Conservation (phyloP, 2,329 filamentous ascomycete genomes). For the Aspergillus brasiliensis region DNA sequence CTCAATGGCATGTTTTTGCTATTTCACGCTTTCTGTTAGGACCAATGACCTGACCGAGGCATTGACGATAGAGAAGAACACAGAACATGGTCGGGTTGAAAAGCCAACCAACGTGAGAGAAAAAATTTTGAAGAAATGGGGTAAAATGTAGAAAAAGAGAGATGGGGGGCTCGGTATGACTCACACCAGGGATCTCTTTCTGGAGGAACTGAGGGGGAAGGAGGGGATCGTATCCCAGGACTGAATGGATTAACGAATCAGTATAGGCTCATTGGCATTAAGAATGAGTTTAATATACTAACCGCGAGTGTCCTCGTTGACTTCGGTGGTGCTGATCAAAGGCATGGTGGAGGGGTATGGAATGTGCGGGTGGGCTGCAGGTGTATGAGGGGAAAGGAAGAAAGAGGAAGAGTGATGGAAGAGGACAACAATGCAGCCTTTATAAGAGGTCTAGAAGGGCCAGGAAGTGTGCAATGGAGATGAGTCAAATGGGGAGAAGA, state of each 20-base stretch:
- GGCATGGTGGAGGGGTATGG: constrained; percentile 37
- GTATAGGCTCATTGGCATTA: not conserved
- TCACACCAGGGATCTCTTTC: constrained; percentile 73
- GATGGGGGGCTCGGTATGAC: constrained; percentile 50
- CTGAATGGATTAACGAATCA: constrained; percentile 50
- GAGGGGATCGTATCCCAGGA: constrained; percentile 90
- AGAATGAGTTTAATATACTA: constrained; percentile 20
- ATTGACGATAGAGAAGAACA: constrained; percentile 55
- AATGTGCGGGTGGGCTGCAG: not conserved
- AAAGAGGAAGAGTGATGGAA: not conserved
- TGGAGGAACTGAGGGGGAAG: constrained; percentile 86
- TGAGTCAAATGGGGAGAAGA: not conserved
- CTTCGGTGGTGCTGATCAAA: constrained; percentile 43
- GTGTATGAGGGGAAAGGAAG: not conserved
- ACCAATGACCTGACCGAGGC: constrained; percentile 35
- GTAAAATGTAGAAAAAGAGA: not conserved
- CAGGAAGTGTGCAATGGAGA: not conserved
- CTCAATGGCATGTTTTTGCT: constrained; percentile 44
- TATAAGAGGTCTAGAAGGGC: not conserved
- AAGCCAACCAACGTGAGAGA: not conserved
- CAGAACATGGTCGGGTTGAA: not conserved
- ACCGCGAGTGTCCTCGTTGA: constrained; percentile 51
- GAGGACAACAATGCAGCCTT: not conserved
- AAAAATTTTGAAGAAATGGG: not conserved
- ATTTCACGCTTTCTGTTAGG: constrained; percentile 16